Base-by-base conservation (phyloP, 2,329 filamentous ascomycete genomes). In the Sporothrix dimorphospora region DNA sequence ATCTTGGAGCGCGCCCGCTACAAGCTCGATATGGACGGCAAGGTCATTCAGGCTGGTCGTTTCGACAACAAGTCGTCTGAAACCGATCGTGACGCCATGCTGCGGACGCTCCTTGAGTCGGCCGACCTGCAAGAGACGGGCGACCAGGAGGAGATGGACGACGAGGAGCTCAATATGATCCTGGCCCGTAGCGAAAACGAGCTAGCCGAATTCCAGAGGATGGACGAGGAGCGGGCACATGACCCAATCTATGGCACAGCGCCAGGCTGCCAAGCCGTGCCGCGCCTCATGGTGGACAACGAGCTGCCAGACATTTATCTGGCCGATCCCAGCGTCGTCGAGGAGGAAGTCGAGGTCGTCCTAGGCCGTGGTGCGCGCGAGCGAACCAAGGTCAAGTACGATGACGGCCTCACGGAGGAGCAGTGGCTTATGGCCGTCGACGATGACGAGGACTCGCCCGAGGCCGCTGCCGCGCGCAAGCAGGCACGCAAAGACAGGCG, bases 1-100 rank as follows among this genome's bases (percentile, higher is more conserved):
- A 99, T 99, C 79, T 85, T 99, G 69, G 96, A 98, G 81, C 92
- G 95, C 80, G 96, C 96, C 2, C 92, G 97, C 76, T 99, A 92
- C 88, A 99, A 99, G 87, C 88, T 99, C 75, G 95, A 98, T 81
- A 98, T 99, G 92, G 96, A 99, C 79, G 95, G 96, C 84, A 99
- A 99, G 82, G 94, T 99, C 79, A 99, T 99, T 77, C 96, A 99
- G 81, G 96, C 96, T 73, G 96, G 96, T 90, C 97, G 97, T 80
- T 99, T 99, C 84, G 96, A 99, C 78, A 98, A 99, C 85, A 99
- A 98, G 80, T 99, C 96, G 1, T 98, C 96, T 0, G 96, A 98
- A 80, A 97, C 97, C 71, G 96, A 99, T 82, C 93, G 96, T 86
- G 96, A 99, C 79, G 95, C 96, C 57, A 95, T 99, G 89, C 85